Evolutionary conservation across 306 rosid species (phyloP).

Genomic region (Glycine soja): DNA sequence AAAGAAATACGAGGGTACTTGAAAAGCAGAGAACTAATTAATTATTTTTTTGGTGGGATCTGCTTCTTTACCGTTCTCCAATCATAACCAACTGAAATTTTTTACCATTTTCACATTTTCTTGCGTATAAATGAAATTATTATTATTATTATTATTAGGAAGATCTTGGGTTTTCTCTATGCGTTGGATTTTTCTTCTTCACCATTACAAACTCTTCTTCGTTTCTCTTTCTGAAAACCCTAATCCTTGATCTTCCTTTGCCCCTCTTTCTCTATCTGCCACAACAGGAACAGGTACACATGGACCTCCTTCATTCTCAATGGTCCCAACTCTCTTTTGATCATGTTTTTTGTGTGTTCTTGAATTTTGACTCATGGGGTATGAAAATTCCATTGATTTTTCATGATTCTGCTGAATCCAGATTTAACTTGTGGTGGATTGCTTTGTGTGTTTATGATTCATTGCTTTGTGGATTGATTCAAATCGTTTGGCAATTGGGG

Average conservation of each 20-base stretch:
- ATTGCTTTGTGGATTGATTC: slow-evolving; percentile 47
- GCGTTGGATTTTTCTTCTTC: slow-evolving; percentile 60
- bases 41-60: slow-evolving; percentile 46
- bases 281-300: slow-evolving; percentile 68
- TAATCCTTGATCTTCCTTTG: slow-evolving; percentile 59
- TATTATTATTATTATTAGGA: not conserved
- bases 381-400: slow-evolving; percentile 49
- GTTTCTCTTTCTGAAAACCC: slow-evolving; percentile 65
- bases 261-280: slow-evolving; percentile 41
- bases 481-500: slow-evolving; percentile 32
- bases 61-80: slow-evolving; percentile 51
- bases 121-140: no score
- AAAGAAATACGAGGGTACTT: slow-evolving; percentile 31
- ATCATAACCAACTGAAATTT: slow-evolving; percentile 55
- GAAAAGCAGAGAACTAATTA: slow-evolving; percentile 34
- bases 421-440: slow-evolving; percentile 45
- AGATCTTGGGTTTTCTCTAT: slow-evolving; percentile 47
- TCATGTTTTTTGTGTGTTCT: not conserved
- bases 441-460: slow-evolving; percentile 23
- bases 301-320: slow-evolving; percentile 37
- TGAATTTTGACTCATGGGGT: slow-evolving; percentile 39
- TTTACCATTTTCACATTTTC: slow-evolving; percentile 33
- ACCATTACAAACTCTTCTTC: slow-evolving; percentile 41
- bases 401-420: slow-evolving; percentile 49
- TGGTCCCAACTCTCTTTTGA: slow-evolving; percentile 17